Conservation (phyloP, 805 yeast species). For the Pichia rugopelliculosa region DNA sequence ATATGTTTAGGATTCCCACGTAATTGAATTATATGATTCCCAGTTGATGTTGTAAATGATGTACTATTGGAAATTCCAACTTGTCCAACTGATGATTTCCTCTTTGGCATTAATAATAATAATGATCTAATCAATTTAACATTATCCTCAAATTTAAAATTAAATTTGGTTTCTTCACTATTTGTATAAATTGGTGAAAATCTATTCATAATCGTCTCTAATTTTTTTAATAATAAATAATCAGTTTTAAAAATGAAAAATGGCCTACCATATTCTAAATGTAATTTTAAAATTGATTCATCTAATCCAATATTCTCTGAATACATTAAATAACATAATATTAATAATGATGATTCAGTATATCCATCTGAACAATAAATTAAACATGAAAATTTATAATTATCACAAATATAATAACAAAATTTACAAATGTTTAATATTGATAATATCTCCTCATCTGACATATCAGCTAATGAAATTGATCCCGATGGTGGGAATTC, state of each 20-base stretch:
- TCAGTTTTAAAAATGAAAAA: conserved; percentile 79
- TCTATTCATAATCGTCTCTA: conserved; percentile 53
- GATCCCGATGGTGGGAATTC: conserved; percentile 84
- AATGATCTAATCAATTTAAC: conserved; percentile 14
- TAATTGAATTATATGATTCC: conserved; percentile 26
- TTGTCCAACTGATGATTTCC: conserved; percentile 1
- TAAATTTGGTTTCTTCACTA: neutral
- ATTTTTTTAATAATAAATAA: conserved; percentile 52
- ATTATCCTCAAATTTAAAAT: conserved; percentile 18
- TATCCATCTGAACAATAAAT: conserved; percentile 86
- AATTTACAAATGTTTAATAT: conserved; percentile 66
- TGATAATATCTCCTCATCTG: conserved; percentile 52
- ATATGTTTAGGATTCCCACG: conserved; percentile 18
- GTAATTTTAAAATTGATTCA: conserved; percentile 60
- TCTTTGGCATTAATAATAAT: conserved; percentile 17
- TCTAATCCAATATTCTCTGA: conserved; percentile 52
- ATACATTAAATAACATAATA: conserved; percentile 65
- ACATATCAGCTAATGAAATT: conserved; percentile 64
- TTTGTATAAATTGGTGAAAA: conserved; percentile 44
- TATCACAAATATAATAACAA: conserved; percentile 37
- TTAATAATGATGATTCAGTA: conserved; percentile 78
- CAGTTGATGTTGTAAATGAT: conserved; percentile 23
- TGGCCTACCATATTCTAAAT: conserved; percentile 61
- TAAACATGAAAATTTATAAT: conserved; percentile 37
- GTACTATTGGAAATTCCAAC: conserved; percentile 6